Evolutionary conservation across 169 alveolate genomes (phyloP).

Genomic region (Perkinsus olseni): DNA sequence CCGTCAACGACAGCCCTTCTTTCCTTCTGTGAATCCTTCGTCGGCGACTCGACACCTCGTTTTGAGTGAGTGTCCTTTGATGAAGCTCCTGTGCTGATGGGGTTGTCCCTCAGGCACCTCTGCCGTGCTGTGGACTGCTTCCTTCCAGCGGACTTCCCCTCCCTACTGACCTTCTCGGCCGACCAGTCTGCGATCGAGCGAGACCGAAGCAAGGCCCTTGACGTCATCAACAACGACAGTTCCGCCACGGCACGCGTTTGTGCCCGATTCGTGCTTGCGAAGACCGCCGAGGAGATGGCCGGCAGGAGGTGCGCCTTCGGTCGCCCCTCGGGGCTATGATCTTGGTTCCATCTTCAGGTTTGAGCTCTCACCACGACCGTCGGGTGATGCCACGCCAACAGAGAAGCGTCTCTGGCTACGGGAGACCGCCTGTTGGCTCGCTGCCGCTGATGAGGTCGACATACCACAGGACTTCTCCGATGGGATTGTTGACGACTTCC

Average conservation of each 20-base stretch:
- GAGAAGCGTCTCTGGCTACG: background rate
- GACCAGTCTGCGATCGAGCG: background rate
- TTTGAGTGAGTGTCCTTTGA: background rate
- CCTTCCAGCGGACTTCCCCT: background rate
- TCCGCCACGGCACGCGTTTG: background rate
- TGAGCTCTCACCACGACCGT: background rate
- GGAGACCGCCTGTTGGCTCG: background rate
- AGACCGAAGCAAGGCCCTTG: background rate
- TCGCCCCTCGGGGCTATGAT: background rate
- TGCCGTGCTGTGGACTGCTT: background rate
- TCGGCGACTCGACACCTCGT: background rate
- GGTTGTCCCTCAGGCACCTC: background rate
- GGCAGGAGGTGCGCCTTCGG: background rate
- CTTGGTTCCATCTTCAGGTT: background rate
- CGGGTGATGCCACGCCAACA: background rate
- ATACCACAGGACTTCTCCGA: background rate
- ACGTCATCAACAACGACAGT: background rate
- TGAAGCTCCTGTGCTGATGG: background rate
- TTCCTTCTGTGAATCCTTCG: background rate
- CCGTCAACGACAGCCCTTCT: background rate
- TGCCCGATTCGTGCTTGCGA: background rate
- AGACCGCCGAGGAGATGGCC: background rate
- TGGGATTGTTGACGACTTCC: background rate
- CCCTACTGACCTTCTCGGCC: background rate
- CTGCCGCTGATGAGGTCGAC: background rate